These are phyloP conservation scores for Pseudogymnoascus sp. DNA, from an alignment of 2,329 filamentous ascomycete species.

Conservation along the genomic window DNA sequence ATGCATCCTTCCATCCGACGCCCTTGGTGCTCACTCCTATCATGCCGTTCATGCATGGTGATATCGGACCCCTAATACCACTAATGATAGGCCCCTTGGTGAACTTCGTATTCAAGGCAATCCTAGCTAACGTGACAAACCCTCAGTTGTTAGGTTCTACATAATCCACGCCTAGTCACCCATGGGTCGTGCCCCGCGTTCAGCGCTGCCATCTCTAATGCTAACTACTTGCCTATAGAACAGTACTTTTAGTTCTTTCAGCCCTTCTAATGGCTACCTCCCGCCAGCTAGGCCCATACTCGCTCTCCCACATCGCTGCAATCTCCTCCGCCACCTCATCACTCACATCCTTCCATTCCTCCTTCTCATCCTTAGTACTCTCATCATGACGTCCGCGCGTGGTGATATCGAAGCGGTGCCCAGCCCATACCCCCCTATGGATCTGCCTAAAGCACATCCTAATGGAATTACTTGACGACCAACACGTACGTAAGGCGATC, in stretches of 20 bases:
- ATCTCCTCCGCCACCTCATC: not conserved
- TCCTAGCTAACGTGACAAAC: not conserved
- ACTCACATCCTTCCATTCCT: not conserved
- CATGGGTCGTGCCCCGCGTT: too few relatives aligned
- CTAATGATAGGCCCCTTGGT: not conserved
- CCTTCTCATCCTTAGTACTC: not conserved
- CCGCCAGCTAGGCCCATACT: too few relatives aligned
- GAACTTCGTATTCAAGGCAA: not conserved
- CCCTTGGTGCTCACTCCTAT: too few relatives aligned
- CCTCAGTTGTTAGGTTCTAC: not conserved
- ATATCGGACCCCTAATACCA: too few relatives aligned
- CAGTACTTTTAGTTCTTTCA: too few relatives aligned
- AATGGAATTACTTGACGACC: not conserved
- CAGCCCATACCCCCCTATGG: not conserved
- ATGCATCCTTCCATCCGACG: too few relatives aligned
- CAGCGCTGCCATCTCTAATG: too few relatives aligned
- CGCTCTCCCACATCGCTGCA: not conserved
- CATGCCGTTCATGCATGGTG: too few relatives aligned
- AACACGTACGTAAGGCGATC: not conserved
- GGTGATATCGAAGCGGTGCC: not conserved
- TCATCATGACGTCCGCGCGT: not conserved
- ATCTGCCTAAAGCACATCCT: not conserved
- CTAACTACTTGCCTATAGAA: too few relatives aligned
- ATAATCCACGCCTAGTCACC: not conserved
- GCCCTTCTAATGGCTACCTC: too few relatives aligned